These are phyloP conservation scores for Sarocladium brachiariae DNA, from an alignment of 2,329 filamentous ascomycete species.

Conservation along the genomic window DNA sequence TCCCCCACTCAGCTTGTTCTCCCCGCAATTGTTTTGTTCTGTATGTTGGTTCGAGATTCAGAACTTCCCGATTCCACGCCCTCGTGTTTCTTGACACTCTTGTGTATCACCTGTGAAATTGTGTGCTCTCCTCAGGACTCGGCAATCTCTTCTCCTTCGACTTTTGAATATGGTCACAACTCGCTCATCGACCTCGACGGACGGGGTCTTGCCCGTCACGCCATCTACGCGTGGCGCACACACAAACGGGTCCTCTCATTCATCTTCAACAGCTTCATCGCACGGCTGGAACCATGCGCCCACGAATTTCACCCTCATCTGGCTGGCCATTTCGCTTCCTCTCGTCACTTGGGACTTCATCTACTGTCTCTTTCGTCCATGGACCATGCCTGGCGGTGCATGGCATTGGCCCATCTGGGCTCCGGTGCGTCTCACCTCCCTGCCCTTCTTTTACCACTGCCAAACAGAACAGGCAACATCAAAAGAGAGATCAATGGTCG, in stretches of 20 bases:
- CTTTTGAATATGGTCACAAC: slow-evolving; percentile 33
- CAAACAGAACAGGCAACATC: too few relatives aligned
- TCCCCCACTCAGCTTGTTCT: background rate
- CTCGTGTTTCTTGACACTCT: too few relatives aligned
- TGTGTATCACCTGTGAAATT: too few relatives aligned
- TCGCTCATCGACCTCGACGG: slow-evolving; percentile 26
- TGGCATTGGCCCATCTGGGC: slow-evolving; percentile 66
- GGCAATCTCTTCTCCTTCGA: too few relatives aligned
- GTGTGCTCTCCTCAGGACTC: too few relatives aligned
- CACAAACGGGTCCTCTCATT: slow-evolving; percentile 13
- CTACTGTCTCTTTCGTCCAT: slow-evolving; percentile 74
- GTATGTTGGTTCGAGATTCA: too few relatives aligned
- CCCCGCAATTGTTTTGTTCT: slow-evolving; percentile 6
- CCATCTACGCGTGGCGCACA: slow-evolving; percentile 15
- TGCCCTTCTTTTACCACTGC: too few relatives aligned
- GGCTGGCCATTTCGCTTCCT: slow-evolving; percentile 69
- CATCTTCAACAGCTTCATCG: background rate
- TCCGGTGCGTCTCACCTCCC: slow-evolving; percentile 32
- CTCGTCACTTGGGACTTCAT: slow-evolving; percentile 75
- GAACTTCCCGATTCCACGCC: too few relatives aligned
- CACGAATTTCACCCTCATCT: slow-evolving; percentile 46
- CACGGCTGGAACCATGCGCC: slow-evolving; percentile 39
- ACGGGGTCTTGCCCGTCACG: slow-evolving; percentile 19
- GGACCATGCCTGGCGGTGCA: slow-evolving; percentile 71
- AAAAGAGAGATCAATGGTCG: too few relatives aligned